These are phyloP conservation scores for Tolypocladium pustulatum DNA, from an alignment of 2,329 filamentous ascomycete genomes.

Conservation along the genomic window DNA sequence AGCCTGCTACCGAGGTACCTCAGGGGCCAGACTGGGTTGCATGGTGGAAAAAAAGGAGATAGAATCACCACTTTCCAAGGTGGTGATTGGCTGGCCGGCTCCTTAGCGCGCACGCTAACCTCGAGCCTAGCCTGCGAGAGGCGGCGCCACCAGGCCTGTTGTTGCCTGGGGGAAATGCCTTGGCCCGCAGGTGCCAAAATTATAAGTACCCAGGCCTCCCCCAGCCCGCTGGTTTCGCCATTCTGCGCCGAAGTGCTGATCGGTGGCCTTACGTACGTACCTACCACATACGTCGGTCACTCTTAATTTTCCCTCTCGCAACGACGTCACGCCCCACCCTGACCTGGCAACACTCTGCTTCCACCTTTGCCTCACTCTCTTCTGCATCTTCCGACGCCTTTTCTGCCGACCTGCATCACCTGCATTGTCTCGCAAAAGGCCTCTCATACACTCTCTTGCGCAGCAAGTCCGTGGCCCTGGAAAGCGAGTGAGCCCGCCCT, in stretches of 20 bases:
- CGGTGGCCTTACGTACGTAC: constrained; percentile 43
- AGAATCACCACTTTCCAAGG: constrained; percentile 19
- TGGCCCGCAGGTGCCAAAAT: constrained; percentile 32
- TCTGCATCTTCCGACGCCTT: constrained; percentile 10
- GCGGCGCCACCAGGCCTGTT: constrained; percentile 32
- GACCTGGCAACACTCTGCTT: constrained; percentile 10
- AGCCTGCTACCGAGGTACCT: constrained; percentile 25
- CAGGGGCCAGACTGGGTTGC: constrained; percentile 25
- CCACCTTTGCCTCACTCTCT: constrained; percentile 7
- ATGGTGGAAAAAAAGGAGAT: constrained; percentile 26
- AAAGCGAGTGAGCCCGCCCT: constrained; percentile 7
- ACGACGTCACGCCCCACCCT: constrained; percentile 23
- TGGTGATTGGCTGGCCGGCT: constrained; percentile 26
- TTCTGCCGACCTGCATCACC: constrained; percentile 6
- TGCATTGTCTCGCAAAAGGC: constrained; percentile 6
- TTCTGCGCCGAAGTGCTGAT: constrained; percentile 46
- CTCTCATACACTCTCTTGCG: constrained; percentile 3
- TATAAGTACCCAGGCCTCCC: constrained; percentile 47
- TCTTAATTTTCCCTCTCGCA: constrained; percentile 20
- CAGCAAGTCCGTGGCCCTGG: constrained; percentile 5
- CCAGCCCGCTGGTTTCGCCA: constrained; percentile 37
- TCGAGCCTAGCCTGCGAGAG: constrained; percentile 26
- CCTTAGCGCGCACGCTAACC: constrained; percentile 25
- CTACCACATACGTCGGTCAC: constrained; percentile 35
- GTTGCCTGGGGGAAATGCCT: constrained; percentile 32